Base-by-base conservation (phyloP, 1,139 yeast genomes). In the Geotrichum candidum region DNA sequence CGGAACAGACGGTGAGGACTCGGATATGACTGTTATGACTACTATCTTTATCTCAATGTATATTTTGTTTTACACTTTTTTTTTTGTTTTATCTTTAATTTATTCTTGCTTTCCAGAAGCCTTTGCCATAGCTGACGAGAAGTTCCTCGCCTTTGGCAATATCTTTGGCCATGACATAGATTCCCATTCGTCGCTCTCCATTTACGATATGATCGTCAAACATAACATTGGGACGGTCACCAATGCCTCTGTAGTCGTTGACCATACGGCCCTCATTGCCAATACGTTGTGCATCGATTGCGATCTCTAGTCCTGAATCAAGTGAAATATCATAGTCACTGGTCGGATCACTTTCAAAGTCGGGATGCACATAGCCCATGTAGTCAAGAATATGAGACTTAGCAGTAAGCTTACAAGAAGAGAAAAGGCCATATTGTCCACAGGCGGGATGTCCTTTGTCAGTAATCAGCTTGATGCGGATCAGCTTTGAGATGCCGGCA, bases 251-350 rank as follows among this genome's bases (percentile, higher is more conserved):
- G 51, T 70, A 70, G 57, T 70, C 73, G 54, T 70, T 70, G 45
- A 70, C 67, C 72, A 70, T 69, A 11, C 73, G 64, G 2, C 72
- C 73, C 53, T 70, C 73, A 50, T 67, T 66, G 9, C 73, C 73
- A 63, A 62, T 55, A 51, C 59, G 58, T 50, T 64, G 62, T 15
- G 72, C 73, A 53, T 70, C 73, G 27, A 70, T 68, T 10, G 68
- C 71, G 3, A 70, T 59, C 4, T 68, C 67, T 10, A 59, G 59
- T 18, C 58, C 60, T 22, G 65, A 63, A 45, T 69, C 70, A 15
- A 70, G 63, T n/a, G 64, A 63, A 25, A 70, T 62, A 56, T 70
- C 73, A 60, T 70, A 70, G 60, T 70, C 71, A 1, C 72, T 69
- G 1, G 63, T 53, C 7, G 59, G 62, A 51, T 70, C 71, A 11